Percentiles rank a stretch among this genome's conserved stretches.
Evolutionary conservation across 164 flowering plant genomes (phyloP).

Genomic region (Chimonanthus salicifolius): DNA sequence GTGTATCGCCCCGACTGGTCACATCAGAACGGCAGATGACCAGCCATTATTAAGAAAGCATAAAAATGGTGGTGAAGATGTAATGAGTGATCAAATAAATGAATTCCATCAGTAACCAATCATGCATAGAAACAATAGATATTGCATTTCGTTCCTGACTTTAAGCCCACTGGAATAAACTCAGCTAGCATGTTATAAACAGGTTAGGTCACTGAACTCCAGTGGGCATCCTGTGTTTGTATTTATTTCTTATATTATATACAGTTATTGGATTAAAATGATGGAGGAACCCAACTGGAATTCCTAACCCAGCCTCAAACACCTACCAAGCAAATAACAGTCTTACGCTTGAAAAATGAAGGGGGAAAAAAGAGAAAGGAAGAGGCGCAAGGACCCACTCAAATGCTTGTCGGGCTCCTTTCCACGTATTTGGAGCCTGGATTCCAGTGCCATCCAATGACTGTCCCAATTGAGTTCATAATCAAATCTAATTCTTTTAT

Average conservation of each 20-base stretch:
- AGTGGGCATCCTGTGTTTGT: background rate
- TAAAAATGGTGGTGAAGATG: background rate
- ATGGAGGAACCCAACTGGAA: background rate
- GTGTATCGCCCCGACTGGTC: slow-evolving; percentile 93
- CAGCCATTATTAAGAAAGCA: slow-evolving; percentile 5
- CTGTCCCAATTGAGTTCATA: too few relatives aligned
- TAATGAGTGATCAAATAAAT: background rate
- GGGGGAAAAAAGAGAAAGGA: background rate
- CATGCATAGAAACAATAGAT: background rate
- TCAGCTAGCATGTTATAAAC: background rate
- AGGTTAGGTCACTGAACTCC: background rate
- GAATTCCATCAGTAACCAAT: background rate
- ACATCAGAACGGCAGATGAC: slow-evolving; percentile 13
- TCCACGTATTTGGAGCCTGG: too few relatives aligned
- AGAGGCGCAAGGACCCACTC: too few relatives aligned
- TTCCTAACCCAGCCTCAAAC: background rate
- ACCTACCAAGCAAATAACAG: background rate
- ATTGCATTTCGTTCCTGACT: background rate
- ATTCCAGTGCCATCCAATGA: too few relatives aligned
- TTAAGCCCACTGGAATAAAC: background rate
- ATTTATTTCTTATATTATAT: too few relatives aligned
- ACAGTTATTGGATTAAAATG: background rate
- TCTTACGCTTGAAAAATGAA: background rate
- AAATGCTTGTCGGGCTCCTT: too few relatives aligned
- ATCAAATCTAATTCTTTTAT: too few relatives aligned